These are phyloP conservation scores for Psilocybe tampanensis DNA, from an alignment of 768 basidiomycete genomes.

Conservation along the genomic window DNA sequence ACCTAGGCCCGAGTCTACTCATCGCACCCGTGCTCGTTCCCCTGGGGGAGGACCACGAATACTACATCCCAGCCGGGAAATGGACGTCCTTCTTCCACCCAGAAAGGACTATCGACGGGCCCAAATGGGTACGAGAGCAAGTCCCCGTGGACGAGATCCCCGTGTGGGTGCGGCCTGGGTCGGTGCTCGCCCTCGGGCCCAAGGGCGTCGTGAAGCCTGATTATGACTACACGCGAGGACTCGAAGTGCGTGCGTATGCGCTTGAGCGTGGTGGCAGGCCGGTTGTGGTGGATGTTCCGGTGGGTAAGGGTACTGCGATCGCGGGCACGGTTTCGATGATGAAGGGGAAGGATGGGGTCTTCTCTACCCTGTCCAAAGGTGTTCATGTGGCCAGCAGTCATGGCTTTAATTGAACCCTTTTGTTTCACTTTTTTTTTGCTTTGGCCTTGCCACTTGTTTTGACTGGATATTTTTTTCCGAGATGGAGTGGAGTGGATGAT, in stretches of 20 bases:
- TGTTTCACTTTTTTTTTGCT: neutral
- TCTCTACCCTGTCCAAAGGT: conserved; percentile 5
- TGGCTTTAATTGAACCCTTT: neutral
- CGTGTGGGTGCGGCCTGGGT: conserved; percentile 64
- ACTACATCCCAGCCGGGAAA: conserved; percentile 60
- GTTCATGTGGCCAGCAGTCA: neutral
- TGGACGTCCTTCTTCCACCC: conserved; percentile 67
- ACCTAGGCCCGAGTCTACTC: conserved; percentile 57
- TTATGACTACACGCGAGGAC: conserved; percentile 52
- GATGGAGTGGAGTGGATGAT: too few species aligned
- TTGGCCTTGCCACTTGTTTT: neutral
- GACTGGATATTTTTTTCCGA: too few species aligned
- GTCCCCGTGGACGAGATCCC: conserved; percentile 68
- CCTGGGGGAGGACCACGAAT: conserved; percentile 53
- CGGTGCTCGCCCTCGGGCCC: conserved; percentile 62
- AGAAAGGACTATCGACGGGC: conserved; percentile 55
- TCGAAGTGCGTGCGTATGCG: conserved; percentile 59
- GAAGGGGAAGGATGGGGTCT: neutral
- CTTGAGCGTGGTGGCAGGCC: conserved; percentile 41
- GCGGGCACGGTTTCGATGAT: conserved; percentile 43
- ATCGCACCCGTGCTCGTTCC: conserved; percentile 66
- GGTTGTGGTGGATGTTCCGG: conserved; percentile 42
- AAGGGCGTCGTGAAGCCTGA: conserved; percentile 54
- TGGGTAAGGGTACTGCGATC: conserved; percentile 40
- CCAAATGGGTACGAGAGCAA: conserved; percentile 61